Conservation (phyloP, 2,329 filamentous ascomycete species). For the Magnaporthiopsis rhizophila region DNA sequence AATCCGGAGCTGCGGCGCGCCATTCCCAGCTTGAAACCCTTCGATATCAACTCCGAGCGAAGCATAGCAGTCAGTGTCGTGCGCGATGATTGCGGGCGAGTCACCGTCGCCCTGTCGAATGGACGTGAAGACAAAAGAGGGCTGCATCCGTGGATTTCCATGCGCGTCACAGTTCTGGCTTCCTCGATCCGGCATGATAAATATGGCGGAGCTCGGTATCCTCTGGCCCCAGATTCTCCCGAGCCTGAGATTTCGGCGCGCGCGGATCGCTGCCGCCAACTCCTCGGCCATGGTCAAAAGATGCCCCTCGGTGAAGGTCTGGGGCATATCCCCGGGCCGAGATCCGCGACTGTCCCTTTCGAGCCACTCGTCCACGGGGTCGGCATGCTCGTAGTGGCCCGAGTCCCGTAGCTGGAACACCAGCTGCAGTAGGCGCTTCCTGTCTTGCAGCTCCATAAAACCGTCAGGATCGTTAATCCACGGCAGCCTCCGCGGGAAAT, state of each 20-base stretch:
- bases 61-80: background rate
- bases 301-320: background rate
- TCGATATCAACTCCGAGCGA: background rate
- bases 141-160: background rate
- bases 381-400: conserved; percentile 4
- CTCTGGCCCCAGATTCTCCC: conserved; percentile 2
- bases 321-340: background rate
- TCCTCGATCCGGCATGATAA: background rate
- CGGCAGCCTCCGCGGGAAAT: conserved; percentile 10
- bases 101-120: background rate
- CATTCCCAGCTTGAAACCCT: background rate
- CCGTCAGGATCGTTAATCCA: conserved; percentile 9
- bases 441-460: conserved; percentile 12
- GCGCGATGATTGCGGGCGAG: background rate
- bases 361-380: conserved; percentile 8
- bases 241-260: background rate
- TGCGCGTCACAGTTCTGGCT: background rate
- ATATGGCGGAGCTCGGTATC: background rate
- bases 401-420: background rate
- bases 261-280: conserved; percentile 1
- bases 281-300: conserved; percentile 2
- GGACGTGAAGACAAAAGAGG: background rate
- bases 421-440: conserved; percentile 13
- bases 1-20: conserved; percentile 10
- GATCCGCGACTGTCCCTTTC: background rate